Conservation (phyloP, 495 filamentous ascomycete species). For the Staphylotrichum tortipilum region DNA sequence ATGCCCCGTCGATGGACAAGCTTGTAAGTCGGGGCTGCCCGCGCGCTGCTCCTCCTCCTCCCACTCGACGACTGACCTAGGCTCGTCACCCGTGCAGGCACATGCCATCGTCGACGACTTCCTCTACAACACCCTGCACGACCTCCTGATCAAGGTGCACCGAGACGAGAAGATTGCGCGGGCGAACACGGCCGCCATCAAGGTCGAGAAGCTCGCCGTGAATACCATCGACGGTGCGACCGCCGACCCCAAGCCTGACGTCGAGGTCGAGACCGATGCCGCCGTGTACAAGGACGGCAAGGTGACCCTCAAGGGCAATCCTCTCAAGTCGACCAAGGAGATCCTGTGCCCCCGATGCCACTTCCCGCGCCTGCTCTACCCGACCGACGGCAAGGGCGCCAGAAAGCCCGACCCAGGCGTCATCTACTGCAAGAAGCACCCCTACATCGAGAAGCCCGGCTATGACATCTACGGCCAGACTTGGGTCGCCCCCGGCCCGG, state of each 20-base stretch:
- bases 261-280: slow-evolving; percentile 58
- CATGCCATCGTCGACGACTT: slow-evolving; percentile 56
- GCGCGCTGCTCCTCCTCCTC: neutral
- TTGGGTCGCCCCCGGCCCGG: slow-evolving; percentile 47
- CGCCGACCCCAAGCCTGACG: slow-evolving; percentile 35
- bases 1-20: slow-evolving; percentile 32
- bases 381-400: slow-evolving; percentile 52
- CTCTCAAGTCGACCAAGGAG: slow-evolving; percentile 62
- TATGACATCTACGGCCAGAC: slow-evolving; percentile 80
- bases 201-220: slow-evolving; percentile 58
- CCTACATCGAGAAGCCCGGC: slow-evolving; percentile 62
- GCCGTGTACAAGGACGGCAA: slow-evolving; percentile 66
- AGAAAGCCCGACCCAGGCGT: slow-evolving; percentile 51
- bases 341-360: slow-evolving; percentile 60
- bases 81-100: slow-evolving; percentile 28
- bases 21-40: slow-evolving; percentile 30
- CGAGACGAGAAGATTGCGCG: slow-evolving; percentile 66
- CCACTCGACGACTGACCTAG: neutral
- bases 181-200: slow-evolving; percentile 62
- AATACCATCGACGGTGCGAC: slow-evolving; percentile 40
- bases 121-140: slow-evolving; percentile 65
- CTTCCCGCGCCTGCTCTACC: slow-evolving; percentile 55
- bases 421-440: slow-evolving; percentile 69
- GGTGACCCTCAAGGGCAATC: slow-evolving; percentile 66
- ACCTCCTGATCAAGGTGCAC: slow-evolving; percentile 60